A percentile compares a stretch with the other conserved stretches of the same genome.
phyloP scores from a whole-genome alignment of 2,329 filamentous ascomycete genomes.

The Ceratocystis cacaofunesta region DNA sequence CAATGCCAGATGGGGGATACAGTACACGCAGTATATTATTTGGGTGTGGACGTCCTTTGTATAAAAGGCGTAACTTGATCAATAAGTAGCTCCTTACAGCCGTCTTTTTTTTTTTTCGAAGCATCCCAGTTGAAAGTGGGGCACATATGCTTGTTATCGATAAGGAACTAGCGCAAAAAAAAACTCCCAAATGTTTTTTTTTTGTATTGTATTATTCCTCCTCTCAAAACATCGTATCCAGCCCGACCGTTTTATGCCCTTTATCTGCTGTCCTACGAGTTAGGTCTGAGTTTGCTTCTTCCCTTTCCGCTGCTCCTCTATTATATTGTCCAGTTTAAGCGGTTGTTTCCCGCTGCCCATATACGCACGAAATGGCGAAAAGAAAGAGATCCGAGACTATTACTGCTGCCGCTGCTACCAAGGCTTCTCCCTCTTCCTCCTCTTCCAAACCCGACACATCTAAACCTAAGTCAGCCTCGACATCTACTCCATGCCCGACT shows the following conservation, averaged over 20 bases:
- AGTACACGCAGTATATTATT: too few relatives aligned
- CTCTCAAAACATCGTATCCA: background rate
- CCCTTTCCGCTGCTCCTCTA: background rate
- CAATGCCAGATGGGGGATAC: background rate
- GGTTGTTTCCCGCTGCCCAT: background rate
- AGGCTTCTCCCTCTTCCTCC: constrained; percentile 21
- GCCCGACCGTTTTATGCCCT: background rate
- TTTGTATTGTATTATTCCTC: background rate
- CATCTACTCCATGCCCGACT: constrained; percentile 11
- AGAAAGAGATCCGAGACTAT: constrained; percentile 32
- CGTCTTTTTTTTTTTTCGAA: background rate
- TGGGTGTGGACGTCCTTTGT: too few relatives aligned
- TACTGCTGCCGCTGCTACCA: constrained; percentile 21
- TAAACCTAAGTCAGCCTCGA: constrained; percentile 1
- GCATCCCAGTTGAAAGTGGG: constrained; percentile 9
- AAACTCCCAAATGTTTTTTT: background rate
- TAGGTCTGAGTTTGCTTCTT: background rate
- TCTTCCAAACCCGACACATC: constrained; percentile 5
- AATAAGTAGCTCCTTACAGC: too few relatives aligned
- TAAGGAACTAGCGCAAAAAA: constrained; percentile 12
- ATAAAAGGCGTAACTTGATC: too few relatives aligned
- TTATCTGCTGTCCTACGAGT: background rate
- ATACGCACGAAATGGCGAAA: constrained; percentile 29
- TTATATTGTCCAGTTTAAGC: background rate
- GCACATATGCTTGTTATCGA: constrained; percentile 15